phyloP scores from a whole-genome alignment of 2,329 filamentous ascomycete genomes.

The Colletotrichum musae region DNA sequence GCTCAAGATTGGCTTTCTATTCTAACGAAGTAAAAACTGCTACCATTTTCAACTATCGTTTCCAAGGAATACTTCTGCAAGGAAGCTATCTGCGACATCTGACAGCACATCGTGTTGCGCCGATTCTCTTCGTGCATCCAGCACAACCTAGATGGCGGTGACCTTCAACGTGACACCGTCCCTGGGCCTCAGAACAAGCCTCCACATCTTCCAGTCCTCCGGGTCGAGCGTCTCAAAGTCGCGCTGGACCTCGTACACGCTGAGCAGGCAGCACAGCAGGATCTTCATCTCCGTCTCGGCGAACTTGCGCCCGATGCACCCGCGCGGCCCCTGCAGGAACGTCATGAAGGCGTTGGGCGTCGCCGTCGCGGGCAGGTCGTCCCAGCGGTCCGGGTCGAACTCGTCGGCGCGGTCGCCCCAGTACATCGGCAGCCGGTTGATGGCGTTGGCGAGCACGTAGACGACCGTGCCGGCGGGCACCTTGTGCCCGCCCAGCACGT shows the following conservation, averaged over 20 bases:
- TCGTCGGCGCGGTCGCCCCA: constrained; percentile 57
- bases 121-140: background rate
- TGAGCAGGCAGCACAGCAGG: constrained; percentile 50
- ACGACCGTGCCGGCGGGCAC: constrained; percentile 59
- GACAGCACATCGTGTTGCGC: too few relatives aligned
- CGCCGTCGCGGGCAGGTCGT: constrained; percentile 53
- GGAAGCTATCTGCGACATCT: too few relatives aligned
- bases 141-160: constrained; percentile 35
- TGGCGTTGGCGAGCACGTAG: constrained; percentile 58
- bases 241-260: constrained; percentile 51
- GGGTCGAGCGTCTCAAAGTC: constrained; percentile 55
- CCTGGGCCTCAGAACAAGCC: constrained; percentile 59
- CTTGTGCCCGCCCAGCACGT: constrained; percentile 55
- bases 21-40: too few relatives aligned
- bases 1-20: too few relatives aligned
- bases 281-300: constrained; percentile 53
- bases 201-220: constrained; percentile 64
- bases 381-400: constrained; percentile 60
- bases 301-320: constrained; percentile 50
- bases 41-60: too few relatives aligned
- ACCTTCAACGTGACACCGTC: constrained; percentile 58
- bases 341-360: constrained; percentile 53
- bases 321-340: constrained; percentile 49
- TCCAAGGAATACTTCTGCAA: too few relatives aligned
- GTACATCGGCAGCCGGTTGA: constrained; percentile 56